phyloP scores from a whole-genome alignment of 768 basidiomycete species.

The Pleurotus tuoliensis region DNA sequence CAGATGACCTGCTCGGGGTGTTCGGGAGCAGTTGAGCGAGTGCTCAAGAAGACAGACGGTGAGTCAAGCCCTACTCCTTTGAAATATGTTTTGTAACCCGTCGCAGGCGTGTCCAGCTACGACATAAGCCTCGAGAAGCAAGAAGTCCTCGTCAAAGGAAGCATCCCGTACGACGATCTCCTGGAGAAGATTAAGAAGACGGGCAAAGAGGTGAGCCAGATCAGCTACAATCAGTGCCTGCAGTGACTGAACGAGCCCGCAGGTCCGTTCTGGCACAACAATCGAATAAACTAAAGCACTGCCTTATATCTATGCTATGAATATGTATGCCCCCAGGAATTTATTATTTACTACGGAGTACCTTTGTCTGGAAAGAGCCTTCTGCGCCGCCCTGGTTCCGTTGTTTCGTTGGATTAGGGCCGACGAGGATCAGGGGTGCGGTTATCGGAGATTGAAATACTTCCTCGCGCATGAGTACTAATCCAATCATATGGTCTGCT shows the following conservation, averaged over 20 bases:
- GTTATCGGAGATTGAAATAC: slow-evolving; percentile 4
- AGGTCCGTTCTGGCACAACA: slow-evolving; percentile 45
- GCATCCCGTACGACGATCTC: slow-evolving; percentile 59
- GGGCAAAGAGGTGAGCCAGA: slow-evolving; percentile 70
- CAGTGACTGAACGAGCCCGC: neutral
- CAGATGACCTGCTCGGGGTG: slow-evolving; percentile 89
- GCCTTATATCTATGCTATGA: too few species aligned
- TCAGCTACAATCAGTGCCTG: neutral
- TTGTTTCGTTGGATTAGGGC: too few species aligned
- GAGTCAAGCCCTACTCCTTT: slow-evolving; percentile 17
- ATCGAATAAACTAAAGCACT: slow-evolving; percentile 25
- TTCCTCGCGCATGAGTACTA: too few species aligned
- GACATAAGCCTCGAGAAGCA: slow-evolving; percentile 65
- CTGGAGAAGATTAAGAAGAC: slow-evolving; percentile 83
- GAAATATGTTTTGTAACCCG: neutral
- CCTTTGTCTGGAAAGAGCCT: too few species aligned
- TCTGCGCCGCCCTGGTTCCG: too few species aligned
- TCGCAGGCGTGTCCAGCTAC: slow-evolving; percentile 53
- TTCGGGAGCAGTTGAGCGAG: slow-evolving; percentile 77
- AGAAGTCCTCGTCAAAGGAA: slow-evolving; percentile 65
- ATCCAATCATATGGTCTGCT: too few species aligned
- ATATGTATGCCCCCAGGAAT: too few species aligned
- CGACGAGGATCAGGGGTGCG: neutral
- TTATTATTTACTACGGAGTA: too few species aligned
- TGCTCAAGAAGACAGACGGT: slow-evolving; percentile 64